A percentile compares a stretch with the other conserved stretches of the same genome.
Evolutionary conservation across 495 filamentous ascomycete species (phyloP).

Genomic region (Cercophora newfieldiana): DNA sequence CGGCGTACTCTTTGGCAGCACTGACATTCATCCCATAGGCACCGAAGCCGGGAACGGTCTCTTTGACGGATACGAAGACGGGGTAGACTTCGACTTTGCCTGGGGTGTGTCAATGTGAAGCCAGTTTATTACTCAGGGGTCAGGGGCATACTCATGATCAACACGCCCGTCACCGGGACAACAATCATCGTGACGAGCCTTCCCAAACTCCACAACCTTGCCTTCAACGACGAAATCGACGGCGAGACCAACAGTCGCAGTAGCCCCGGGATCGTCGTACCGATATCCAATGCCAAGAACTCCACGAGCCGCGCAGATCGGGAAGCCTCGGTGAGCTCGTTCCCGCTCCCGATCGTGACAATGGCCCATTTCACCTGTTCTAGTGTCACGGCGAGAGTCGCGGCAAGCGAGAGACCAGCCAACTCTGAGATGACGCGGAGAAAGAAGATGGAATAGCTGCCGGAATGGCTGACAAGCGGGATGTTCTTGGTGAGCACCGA

Average conservation of each 20-base stretch:
- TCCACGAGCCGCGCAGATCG: background rate
- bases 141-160: conserved; percentile 14
- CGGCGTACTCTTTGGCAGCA: conserved; percentile 5
- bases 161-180: conserved; percentile 10
- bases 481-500: background rate
- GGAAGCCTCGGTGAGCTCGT: background rate
- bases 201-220: conserved; percentile 4
- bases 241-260: background rate
- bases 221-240: background rate
- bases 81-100: background rate
- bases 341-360: background rate
- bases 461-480: conserved; percentile 13
- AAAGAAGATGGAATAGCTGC: conserved; percentile 14
- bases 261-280: background rate
- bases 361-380: conserved; percentile 16
- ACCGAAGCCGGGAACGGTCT: background rate
- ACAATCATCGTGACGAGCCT: background rate
- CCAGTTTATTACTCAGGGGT: background rate
- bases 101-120: background rate
- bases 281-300: conserved; percentile 12
- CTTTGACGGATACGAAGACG: background rate
- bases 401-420: conserved; percentile 13
- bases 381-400: conserved; percentile 2
- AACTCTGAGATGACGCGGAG: conserved; percentile 16
- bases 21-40: conserved; percentile 2